These are phyloP conservation scores for Sesbania bispinosa DNA, from an alignment of 306 rosid genomes.

Conservation along the genomic window DNA sequence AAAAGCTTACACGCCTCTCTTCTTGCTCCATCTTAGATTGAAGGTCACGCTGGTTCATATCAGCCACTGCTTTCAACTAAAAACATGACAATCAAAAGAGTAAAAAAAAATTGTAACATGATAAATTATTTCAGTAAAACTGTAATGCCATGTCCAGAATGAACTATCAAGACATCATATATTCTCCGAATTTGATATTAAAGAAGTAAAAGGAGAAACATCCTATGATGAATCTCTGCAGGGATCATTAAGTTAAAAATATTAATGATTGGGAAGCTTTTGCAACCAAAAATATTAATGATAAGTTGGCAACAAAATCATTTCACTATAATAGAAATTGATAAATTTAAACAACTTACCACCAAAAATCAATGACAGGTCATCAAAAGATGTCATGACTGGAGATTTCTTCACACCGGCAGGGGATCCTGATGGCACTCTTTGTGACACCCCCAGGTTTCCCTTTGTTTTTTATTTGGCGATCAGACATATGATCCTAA, in stretches of 20 bases:
- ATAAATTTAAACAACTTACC: too few species aligned
- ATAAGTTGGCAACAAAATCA: not conserved
- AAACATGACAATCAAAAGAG: too few species aligned
- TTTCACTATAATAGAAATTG: not conserved
- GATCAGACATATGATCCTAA: conserved; percentile 60
- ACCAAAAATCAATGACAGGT: too few species aligned
- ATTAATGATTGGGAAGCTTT: conserved; percentile 50
- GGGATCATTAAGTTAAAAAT: not conserved
- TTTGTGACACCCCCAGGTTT: conserved; percentile 48
- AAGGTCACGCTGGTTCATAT: too few species aligned
- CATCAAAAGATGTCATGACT: too few species aligned
- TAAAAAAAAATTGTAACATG: conserved; percentile 1
- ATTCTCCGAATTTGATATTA: not conserved
- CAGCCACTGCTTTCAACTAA: too few species aligned
- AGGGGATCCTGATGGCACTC: too few species aligned
- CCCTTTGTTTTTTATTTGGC: conserved; percentile 37
- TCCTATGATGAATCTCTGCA: too few species aligned
- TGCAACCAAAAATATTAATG: conserved; percentile 18
- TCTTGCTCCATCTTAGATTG: too few species aligned
- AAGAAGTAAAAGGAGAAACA: conserved; percentile 1
- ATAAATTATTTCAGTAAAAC: conserved; percentile 1
- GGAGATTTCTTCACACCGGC: too few species aligned
- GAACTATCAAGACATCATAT: conserved; percentile 8
- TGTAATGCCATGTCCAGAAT: conserved; percentile 1
- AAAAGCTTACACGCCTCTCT: conserved; percentile 77